Evolutionary conservation across 441 rosid genomes (phyloP), one percentile per base, ranked within the genome.

Genomic region (Monsonia emarginata): DNA sequence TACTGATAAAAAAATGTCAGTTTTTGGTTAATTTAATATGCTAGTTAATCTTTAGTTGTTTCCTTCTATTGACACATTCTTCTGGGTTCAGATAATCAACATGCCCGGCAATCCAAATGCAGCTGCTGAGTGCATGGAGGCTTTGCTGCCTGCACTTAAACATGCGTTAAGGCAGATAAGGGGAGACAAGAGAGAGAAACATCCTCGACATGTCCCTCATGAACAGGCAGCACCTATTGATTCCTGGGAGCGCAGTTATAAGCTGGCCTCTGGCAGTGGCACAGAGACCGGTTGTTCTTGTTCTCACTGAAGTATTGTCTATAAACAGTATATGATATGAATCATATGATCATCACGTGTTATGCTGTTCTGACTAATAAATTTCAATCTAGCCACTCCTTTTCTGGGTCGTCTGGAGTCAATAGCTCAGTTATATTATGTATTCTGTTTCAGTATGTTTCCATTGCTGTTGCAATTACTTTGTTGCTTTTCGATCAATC

Each of bases 101-200:
- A 89, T 89, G 99, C 96, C 97, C 2, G 97, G 97, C 64, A 94
- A 94, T 77, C 99, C 99, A 30, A 91, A 94, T 64, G 97, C 96
- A 0, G 95, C 80, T 21, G 94, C 87, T 0, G 99, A 94, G 79
- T 94, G 97, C 79, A 85, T 88, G 96, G 96, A 89, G 68, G 94
- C 99, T 21, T 72, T 94, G 74, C 61, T 94, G 71, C 96, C 96
- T 0, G 88, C 92, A 1, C 92, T 91, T 26, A 94, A 91, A 79
- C 99, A 94, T 26, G 97, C 95, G 0, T 48, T 93, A 28, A 93
- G 84, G 83, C 99, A 94, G 84, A 85, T 84, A 50, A 91, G 80
- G 72, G 99, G 97, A 26, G 96, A 88, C 80, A 94, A 94, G 80
- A 79, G 91, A 70, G 97, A 89, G 84, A 89, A 94, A 74, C 89